Base-by-base conservation (phyloP, 192 early-diverging fungal species). In the Jimgerdemannia lactiflua region DNA sequence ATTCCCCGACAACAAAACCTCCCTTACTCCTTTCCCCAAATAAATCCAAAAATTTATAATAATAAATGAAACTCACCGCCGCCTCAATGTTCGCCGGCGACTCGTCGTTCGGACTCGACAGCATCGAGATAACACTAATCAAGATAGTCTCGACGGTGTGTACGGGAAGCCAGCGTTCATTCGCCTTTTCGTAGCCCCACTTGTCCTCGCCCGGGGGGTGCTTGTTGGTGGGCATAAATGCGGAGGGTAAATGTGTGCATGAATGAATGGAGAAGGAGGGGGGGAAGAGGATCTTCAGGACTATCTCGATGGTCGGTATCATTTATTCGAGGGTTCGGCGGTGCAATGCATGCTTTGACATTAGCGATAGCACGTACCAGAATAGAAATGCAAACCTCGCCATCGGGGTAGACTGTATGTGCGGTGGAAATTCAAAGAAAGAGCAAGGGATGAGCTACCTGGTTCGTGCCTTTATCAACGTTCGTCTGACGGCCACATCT, bases 311-410 rank as follows among this genome's bases (percentile, higher is more conserved):
- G n/a, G 71, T 41, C 20, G 19, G 2, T 29, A 29, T 29, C 29
- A 29, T 29, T 29, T 29, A 29, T 29, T 29, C 29, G 29, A 29
- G 29, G 29, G 29, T 29, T 29, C 29, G 29, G 29, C 29, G 29
- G 29, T 29, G 29, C 29, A 42, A 29, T 49, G 4, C 18, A 39
- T 7, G 10, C 67, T 19, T 18, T 65, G 64, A 29, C 64, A 65
- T 43, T 20, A 65, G 19, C 69, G 66, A 78, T 78, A 64, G 83
- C 76, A 54, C 88, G 81, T 86, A 95, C 94, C 78, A 99, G 82
- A 78, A 99, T 99, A n/a, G 95, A 95, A 69, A 99, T 98, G 81
- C 96, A 98, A 18, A 99, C 96, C 39, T 90, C 88, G 17, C 98
- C 98, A 81, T 95, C 87, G 10, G 87, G 84, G 80, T 97, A 97